Conservation (phyloP, 2,329 filamentous ascomycete genomes). For the Aspergillus chevalieri region DNA sequence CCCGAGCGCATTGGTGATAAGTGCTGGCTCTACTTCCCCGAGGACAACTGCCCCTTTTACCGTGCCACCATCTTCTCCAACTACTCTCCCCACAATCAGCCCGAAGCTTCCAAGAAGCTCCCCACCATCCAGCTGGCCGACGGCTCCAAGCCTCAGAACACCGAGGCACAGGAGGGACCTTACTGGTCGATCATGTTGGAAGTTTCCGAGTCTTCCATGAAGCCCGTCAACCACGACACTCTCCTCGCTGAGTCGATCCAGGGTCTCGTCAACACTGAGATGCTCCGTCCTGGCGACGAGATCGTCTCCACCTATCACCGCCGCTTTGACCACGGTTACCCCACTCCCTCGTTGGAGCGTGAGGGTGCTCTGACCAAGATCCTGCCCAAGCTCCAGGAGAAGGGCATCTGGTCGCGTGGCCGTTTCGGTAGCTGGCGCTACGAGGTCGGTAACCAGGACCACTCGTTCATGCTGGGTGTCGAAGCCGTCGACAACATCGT, state of each 20-base stretch:
- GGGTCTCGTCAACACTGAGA: slow-evolving; percentile 94
- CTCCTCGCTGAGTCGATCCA: slow-evolving; percentile 87
- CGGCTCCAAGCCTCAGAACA: slow-evolving; percentile 70
- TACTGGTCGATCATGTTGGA: slow-evolving; percentile 99
- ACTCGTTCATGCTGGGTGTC: slow-evolving; percentile 95
- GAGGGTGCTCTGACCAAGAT: slow-evolving; percentile 90
- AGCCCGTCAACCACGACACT: slow-evolving; percentile 82
- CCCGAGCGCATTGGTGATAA: slow-evolving; percentile 98
- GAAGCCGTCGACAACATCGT: slow-evolving; percentile 88
- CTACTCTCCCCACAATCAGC: slow-evolving; percentile 99
- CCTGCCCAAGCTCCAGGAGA: slow-evolving; percentile 82
- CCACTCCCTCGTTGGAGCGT: slow-evolving; percentile 88
- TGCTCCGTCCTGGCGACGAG: slow-evolving; percentile 85
- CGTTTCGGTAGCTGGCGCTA: slow-evolving; percentile 98
- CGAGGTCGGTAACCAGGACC: slow-evolving; percentile 94
- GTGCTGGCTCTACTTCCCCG: slow-evolving; percentile 99
- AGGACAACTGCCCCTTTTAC: slow-evolving; percentile 98
- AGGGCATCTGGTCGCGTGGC: slow-evolving; percentile 90
- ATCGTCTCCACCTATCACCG: slow-evolving; percentile 98
- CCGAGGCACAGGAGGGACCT: slow-evolving; percentile 73
- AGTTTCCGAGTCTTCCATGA: slow-evolving; percentile 91
- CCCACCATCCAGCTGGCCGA: slow-evolving; percentile 79
- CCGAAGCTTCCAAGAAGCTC: slow-evolving; percentile 72
- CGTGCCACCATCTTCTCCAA: slow-evolving; percentile 99
- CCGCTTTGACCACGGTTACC: slow-evolving; percentile 96